Evolutionary conservation across 495 filamentous ascomycete genomes (phyloP).

Genomic region (Podospora anserina): DNA sequence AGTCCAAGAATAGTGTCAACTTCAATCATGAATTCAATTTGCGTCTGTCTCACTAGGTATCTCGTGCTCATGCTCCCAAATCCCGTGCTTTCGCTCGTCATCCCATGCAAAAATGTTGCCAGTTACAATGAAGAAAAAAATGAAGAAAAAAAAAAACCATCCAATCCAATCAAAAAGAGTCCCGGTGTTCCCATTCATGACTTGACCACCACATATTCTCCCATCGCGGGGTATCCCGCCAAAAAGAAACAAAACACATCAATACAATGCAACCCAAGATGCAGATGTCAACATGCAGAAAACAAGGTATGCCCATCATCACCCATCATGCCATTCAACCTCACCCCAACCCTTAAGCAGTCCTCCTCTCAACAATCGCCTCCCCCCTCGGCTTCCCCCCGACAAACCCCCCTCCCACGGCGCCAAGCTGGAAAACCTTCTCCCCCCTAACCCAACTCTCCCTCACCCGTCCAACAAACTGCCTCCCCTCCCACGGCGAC

Average conservation of each 20-base stretch:
- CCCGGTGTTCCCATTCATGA: neutral
- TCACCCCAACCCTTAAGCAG: slow-evolving; percentile 5
- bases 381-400: slow-evolving; percentile 37
- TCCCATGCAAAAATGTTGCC: neutral
- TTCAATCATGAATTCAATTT: neutral
- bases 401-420: slow-evolving; percentile 37
- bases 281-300: neutral
- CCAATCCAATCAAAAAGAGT: neutral
- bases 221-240: neutral
- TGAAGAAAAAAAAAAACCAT: neutral
- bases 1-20: too few relatives aligned
- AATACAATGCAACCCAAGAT: slow-evolving; percentile 1
- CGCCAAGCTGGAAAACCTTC: slow-evolving; percentile 62
- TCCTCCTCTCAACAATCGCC: slow-evolving; percentile 45
- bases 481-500: slow-evolving; percentile 85
- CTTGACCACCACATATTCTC: neutral
- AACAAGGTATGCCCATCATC: neutral
- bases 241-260: slow-evolving; percentile 9
- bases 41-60: neutral
- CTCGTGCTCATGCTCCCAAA: neutral
- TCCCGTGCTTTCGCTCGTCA: slow-evolving; percentile 9
- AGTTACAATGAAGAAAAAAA: too few relatives aligned
- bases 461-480: slow-evolving; percentile 71
- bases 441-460: slow-evolving; percentile 88
- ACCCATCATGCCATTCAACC: neutral